Base-by-base conservation (phyloP, 2,329 filamentous ascomycete genomes). In the Dendryphion nanum region DNA sequence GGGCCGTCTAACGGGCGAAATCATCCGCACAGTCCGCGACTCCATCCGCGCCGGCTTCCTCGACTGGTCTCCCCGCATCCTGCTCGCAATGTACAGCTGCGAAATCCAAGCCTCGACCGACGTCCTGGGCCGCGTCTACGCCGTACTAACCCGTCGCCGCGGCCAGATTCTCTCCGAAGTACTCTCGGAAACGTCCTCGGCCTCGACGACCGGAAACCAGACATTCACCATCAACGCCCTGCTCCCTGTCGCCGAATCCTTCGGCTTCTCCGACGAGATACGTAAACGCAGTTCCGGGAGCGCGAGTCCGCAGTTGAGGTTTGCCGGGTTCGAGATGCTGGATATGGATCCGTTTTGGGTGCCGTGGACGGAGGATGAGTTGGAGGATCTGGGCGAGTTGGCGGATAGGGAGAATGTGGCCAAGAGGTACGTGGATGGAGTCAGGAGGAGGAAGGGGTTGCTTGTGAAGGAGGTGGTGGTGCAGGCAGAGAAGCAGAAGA, bases 301-400 rank as follows among this genome's bases (percentile, higher is more conserved):
- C 3, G 93, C 93, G 1, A 86, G 88, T 56, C 93, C 93, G 34
- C 93, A 97, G 73, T 76, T 98, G 24, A 85, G 95, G 44, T 98
- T 97, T 62, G 81, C 87, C 6, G 93, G 93, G 1, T 98, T 90
- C 60, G 89, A 96, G 66, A 79, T 95, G 52, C 74, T 97, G 2
- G 89, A 97, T 63, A 85, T 96, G 68, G 93, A 98, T 71, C 93
- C 93, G 0, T 95, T 94, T 72, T 98, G 93, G 93, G 89, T 95
- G 32, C 93, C 93, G 1, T 89, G 89, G 49, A 97, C 91, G 0
- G 93, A 97, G 61, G 93, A 97, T 63, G 89, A 98, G 59, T 69
- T 98, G 35, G 93, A 98, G 74, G 93, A 98, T 72, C 70, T 98
- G 44, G 93, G 93, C 18, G 91, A 97, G 73, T 73, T 91, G 62